Conservation (phyloP, 2,329 filamentous ascomycete genomes). For the Phialocephala subalpina region DNA sequence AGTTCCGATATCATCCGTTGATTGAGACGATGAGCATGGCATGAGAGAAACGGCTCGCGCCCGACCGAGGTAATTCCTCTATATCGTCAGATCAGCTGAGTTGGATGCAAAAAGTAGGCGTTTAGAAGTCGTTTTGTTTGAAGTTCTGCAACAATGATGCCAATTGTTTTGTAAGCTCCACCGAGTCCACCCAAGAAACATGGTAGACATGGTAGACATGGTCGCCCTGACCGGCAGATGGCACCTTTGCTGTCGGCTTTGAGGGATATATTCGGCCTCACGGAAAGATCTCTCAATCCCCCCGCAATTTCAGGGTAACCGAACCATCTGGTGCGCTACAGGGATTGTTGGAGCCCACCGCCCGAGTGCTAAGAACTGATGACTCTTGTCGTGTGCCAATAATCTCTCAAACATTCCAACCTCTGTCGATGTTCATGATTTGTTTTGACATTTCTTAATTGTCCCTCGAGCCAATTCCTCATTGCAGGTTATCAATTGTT, state of each 20-base stretch:
- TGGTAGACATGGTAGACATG: neutral
- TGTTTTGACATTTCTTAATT: neutral
- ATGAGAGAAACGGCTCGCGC: neutral
- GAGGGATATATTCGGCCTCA: neutral
- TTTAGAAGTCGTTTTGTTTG: neutral
- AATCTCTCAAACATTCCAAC: neutral
- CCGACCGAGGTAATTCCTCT: neutral
- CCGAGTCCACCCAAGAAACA: neutral
- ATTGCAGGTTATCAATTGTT: constrained; percentile 13
- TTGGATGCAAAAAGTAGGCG: neutral
- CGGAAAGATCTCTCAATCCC: neutral
- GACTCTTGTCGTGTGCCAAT: constrained; percentile 20
- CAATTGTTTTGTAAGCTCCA: too few species aligned
- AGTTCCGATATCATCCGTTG: constrained; percentile 4
- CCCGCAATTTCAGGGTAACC: neutral
- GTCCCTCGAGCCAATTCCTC: constrained; percentile 5
- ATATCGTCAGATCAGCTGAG: neutral
- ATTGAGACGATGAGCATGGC: neutral
- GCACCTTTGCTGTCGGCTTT: neutral
- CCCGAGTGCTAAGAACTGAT: constrained; percentile 9
- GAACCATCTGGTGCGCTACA: neutral
- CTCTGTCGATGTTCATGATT: neutral
- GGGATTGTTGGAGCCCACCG: neutral
- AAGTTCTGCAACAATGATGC: too few species aligned
- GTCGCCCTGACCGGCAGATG: neutral